Base-by-base conservation (phyloP, 108 stramenopile genomes). In the Conticribra weissflogii region DNA sequence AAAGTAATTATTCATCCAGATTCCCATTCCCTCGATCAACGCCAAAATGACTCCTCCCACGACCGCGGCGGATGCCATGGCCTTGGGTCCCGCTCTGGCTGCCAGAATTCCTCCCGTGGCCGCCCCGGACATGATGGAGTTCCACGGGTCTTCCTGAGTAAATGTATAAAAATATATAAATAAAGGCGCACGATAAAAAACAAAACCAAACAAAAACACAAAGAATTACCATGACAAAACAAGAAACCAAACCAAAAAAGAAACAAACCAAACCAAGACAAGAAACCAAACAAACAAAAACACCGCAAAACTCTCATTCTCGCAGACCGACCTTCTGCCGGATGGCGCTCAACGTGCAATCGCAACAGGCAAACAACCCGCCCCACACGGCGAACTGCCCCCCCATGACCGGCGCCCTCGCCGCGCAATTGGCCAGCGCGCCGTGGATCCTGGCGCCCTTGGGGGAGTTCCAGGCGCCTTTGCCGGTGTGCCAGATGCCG, bases 81-180 rank as follows among this genome's bases (percentile, higher is more conserved):
- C 97, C 51, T 87, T 91, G 5, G 97, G 95, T 32, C 98, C 98
- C n/a, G 98, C 98, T 18, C 98, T 82, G 12, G 93, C 90, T 14
- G 98, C 98, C 59, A 98, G 80, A 33, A 97, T 76, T 18, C 98
- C 98, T 47, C 98, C 98, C 2, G 98, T 98, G 61, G 93, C 95
- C 4, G 95, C 96, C 15, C 95, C 93, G 31, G 84, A 85, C n/a
- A 97, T 73, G 58, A 99, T 99, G 47, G 96, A 87, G 60, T 99
- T 99, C 97, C 97, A 99, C 5, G 98, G 96, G 86, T 99, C 98
- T 86, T 99, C 98, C 82, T 88, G 60, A n/a, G n/a, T n/a, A n/a
- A n/a, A n/a, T n/a, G n/a, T n/a, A n/a, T n/a, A n/a, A n/a, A n/a
- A n/a, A n/a, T n/a, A n/a, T n/a, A n/a, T n/a, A n/a, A n/a, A n/a